Evolutionary conservation across 257 asterid species (phyloP).

Genomic region (Coffea eugenioides): DNA sequence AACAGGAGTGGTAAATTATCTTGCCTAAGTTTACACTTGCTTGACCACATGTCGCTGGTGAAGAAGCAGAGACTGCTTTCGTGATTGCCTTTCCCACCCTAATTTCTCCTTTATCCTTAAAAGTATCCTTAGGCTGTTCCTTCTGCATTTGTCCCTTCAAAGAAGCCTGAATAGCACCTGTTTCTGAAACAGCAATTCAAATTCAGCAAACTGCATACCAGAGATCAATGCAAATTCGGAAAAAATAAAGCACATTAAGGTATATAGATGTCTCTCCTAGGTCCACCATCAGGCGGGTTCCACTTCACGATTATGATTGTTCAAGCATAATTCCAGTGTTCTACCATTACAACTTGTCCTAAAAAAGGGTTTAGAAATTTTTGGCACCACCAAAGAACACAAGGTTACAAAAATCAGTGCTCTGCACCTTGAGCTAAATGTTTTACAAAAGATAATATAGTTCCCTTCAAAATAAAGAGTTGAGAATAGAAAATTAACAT

Average conservation of each 20-base stretch:
- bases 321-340: not conserved
- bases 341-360: not conserved
- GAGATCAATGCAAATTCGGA: not conserved
- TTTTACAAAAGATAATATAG: not conserved
- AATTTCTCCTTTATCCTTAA: slow-evolving; percentile 4
- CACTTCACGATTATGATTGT: not conserved
- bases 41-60: slow-evolving; percentile 10
- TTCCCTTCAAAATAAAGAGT: not conserved
- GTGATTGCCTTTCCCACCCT: slow-evolving; percentile 16
- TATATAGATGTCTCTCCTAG: not conserved
- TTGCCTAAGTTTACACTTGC: slow-evolving; percentile 37
- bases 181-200: slow-evolving; percentile 1
- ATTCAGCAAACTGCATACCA: not conserved
- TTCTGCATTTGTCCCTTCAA: slow-evolving; percentile 18
- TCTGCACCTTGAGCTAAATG: not conserved
- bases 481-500: not conserved
- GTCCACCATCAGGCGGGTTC: not conserved
- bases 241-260: not conserved
- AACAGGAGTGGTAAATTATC: slow-evolving; percentile 14
- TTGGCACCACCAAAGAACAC: no score
- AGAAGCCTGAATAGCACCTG: slow-evolving; percentile 15
- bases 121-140: slow-evolving; percentile 13
- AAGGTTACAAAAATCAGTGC: not conserved
- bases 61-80: slow-evolving; percentile 20
- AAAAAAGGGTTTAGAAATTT: not conserved